Conservation (phyloP, 306 rosid genomes). For the Mimosa bimucronata region DNA sequence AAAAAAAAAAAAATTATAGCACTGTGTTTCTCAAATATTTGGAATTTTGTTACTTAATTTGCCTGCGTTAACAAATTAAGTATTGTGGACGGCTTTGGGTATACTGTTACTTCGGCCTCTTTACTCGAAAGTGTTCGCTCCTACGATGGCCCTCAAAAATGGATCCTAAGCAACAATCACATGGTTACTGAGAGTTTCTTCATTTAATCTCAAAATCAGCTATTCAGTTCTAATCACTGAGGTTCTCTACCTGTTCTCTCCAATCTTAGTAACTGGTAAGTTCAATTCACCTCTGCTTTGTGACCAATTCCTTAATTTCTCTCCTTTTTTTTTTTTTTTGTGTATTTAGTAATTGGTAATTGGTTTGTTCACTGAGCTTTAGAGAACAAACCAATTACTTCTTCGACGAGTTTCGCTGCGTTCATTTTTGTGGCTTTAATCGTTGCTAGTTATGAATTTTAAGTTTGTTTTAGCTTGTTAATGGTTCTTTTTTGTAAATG, state of each 20-base stretch:
- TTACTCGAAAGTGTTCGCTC: not conserved
- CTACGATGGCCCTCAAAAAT: not conserved
- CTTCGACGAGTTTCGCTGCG: not conserved
- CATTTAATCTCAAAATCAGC: slow-evolving; percentile 7
- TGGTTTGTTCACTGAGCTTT: too few species aligned
- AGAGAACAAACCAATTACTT: not conserved
- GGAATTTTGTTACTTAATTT: too few species aligned
- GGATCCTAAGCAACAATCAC: not conserved
- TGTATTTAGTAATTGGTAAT: too few species aligned
- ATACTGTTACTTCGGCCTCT: not conserved
- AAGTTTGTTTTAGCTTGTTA: not conserved
- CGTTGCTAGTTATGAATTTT: not conserved
- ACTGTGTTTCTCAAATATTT: too few species aligned
- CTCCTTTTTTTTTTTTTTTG: slow-evolving; percentile 21
- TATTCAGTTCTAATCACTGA: not conserved
- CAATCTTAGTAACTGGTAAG: slow-evolving; percentile 31
- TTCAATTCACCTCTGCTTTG: slow-evolving; percentile 6
- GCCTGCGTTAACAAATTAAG: too few species aligned
- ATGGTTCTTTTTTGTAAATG: not conserved
- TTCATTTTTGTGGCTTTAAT: not conserved
- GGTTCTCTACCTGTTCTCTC: not conserved
- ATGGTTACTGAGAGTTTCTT: not conserved
- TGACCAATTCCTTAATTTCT: not conserved
- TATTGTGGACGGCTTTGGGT: too few species aligned
- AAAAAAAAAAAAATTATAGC: too few species aligned